Evolutionary conservation across 129 eudicot species (phyloP).

Genomic region (Glebionis coronaria): DNA sequence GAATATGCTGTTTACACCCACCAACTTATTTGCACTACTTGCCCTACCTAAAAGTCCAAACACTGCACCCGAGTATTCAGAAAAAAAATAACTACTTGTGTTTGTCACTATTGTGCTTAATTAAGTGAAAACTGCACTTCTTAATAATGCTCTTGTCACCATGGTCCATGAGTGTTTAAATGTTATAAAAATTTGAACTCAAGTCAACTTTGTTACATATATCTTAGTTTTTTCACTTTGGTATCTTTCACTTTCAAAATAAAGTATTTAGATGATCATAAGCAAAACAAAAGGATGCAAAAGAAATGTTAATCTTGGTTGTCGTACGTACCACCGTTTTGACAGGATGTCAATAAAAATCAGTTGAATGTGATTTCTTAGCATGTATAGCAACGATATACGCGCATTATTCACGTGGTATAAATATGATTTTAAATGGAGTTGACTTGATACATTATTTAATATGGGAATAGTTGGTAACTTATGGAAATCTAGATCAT

Average conservation of each 20-base stretch:
- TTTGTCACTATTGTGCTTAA: conserved; percentile 24
- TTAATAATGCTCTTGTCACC: conserved; percentile 6
- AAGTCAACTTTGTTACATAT: conserved; percentile 3
- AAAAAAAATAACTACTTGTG: conserved; percentile 4
- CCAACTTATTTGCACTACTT: conserved; percentile 25
- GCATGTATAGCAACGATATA: too few species aligned
- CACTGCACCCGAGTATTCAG: neutral
- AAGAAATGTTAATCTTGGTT: too few species aligned
- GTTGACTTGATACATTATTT: too few species aligned
- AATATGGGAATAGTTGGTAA: too few species aligned
- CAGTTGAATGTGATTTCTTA: too few species aligned
- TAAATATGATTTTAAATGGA: too few species aligned
- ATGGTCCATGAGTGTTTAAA: conserved; percentile 8
- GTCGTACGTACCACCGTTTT: too few species aligned
- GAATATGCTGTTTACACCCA: neutral
- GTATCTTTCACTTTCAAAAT: conserved; percentile 21
- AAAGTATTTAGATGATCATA: neutral
- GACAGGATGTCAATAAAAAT: too few species aligned
- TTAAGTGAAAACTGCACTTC: conserved; percentile 28
- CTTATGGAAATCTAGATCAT: neutral
- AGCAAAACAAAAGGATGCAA: too few species aligned
- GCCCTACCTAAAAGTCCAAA: conserved; percentile 1
- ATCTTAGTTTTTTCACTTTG: neutral
- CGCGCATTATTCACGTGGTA: too few species aligned
- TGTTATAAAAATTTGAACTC: neutral